Percentiles rank a stretch among this genome's conserved stretches.
phyloP scores from a whole-genome alignment of 2,329 filamentous ascomycete genomes.

The Ophiostoma perfectum region DNA sequence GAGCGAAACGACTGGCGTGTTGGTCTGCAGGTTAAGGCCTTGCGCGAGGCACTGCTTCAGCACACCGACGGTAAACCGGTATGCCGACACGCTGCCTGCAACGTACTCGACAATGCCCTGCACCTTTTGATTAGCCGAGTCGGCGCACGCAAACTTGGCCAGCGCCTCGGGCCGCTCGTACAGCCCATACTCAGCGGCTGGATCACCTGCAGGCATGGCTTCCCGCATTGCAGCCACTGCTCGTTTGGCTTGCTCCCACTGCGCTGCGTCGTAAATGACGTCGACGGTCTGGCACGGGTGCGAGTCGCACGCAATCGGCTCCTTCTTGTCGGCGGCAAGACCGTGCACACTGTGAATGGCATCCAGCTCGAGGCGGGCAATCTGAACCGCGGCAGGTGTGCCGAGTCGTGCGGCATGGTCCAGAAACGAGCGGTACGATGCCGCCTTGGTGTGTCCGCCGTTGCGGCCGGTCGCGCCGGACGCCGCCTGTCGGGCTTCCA shows the following conservation, averaged over 20 bases:
- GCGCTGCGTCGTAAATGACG: constrained; percentile 47
- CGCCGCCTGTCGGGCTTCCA: constrained; percentile 61
- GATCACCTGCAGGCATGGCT: constrained; percentile 38
- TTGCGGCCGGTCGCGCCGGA: constrained; percentile 62
- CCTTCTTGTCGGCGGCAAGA: constrained; percentile 42
- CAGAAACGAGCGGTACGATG: constrained; percentile 46
- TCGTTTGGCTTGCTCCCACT: constrained; percentile 37
- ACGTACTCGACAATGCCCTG: constrained; percentile 39
- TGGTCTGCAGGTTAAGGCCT: constrained; percentile 49
- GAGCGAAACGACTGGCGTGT: constrained; percentile 40
- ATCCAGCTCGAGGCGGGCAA: constrained; percentile 47
- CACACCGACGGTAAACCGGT: constrained; percentile 39
- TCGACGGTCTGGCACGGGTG: constrained; percentile 51
- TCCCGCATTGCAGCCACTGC: constrained; percentile 43
- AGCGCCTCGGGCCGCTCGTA: constrained; percentile 40
- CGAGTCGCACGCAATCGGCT: constrained; percentile 45
- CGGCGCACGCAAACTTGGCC: constrained; percentile 37
- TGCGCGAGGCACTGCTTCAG: constrained; percentile 40
- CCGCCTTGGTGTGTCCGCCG: constrained; percentile 43
- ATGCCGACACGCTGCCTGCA: constrained; percentile 40
- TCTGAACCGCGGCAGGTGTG: constrained; percentile 44
- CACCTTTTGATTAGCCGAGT: constrained; percentile 29
- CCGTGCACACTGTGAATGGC: constrained; percentile 52
- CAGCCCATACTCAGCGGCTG: constrained; percentile 42
- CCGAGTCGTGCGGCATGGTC: constrained; percentile 43